Percentiles rank a stretch among this genome's conserved stretches.
Conservation (phyloP, 2,329 filamentous ascomycete species). For the Diaporthe sp. region DNA sequence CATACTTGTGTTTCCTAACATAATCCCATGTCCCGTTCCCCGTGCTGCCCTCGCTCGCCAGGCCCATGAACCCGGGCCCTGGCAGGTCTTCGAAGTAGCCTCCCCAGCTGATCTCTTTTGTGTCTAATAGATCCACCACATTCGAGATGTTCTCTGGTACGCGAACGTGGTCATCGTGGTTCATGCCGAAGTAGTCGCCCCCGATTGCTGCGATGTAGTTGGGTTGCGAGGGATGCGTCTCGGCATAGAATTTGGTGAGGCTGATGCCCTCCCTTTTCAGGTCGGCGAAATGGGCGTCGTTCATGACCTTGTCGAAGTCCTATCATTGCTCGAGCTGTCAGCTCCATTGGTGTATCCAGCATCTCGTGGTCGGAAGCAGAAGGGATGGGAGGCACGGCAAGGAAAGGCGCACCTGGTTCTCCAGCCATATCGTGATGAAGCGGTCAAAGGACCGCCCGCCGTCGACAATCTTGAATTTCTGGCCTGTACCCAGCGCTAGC, state of each 20-base stretch:
- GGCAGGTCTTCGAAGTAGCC: conserved; percentile 61
- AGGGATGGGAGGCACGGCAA: no score
- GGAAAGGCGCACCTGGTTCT: conserved; percentile 53
- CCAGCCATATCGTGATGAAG: conserved; percentile 59
- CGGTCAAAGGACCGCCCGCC: conserved; percentile 54
- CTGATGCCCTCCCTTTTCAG: conserved; percentile 58
- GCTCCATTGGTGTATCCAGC: neutral
- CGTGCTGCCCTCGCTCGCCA: conserved; percentile 51
- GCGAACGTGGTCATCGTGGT: conserved; percentile 58
- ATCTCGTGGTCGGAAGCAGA: neutral
- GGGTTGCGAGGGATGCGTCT: conserved; percentile 81
- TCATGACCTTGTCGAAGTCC: conserved; percentile 58
- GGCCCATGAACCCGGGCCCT: conserved; percentile 60
- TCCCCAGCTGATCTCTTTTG: conserved; percentile 55
- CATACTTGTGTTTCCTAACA: conserved; percentile 57
- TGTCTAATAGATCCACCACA: conserved; percentile 59
- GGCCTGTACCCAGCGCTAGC: conserved; percentile 33
- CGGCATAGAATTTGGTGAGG: conserved; percentile 66
- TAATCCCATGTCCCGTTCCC: conserved; percentile 52
- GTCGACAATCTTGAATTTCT: conserved; percentile 45
- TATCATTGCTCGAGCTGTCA: conserved; percentile 40
- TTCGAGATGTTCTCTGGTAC: conserved; percentile 60
- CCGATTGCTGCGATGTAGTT: conserved; percentile 79
- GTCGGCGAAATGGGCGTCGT: conserved; percentile 54
- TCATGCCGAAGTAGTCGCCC: conserved; percentile 73